These are phyloP conservation scores for Penicillium oxalicum DNA, from an alignment of 2,329 filamentous ascomycete genomes.

Conservation along the genomic window DNA sequence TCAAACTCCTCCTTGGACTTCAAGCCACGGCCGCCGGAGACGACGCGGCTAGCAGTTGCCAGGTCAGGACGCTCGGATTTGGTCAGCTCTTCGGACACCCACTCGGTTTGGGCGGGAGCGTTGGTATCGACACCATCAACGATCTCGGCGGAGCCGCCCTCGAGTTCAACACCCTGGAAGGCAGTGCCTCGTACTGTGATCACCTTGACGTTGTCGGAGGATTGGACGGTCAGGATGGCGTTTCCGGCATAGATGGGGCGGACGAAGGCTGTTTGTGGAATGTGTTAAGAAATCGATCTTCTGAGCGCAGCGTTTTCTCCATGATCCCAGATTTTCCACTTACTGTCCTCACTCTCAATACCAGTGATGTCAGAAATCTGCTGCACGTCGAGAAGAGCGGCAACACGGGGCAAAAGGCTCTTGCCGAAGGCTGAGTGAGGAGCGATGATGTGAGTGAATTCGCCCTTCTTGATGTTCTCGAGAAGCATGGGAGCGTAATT, in stretches of 20 bases:
- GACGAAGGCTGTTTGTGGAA: conserved; percentile 62
- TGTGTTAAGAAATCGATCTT: conserved; percentile 13
- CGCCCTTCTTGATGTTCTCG: conserved; percentile 94
- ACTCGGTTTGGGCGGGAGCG: conserved; percentile 65
- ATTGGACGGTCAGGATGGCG: conserved; percentile 92
- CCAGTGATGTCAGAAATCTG: conserved; percentile 87
- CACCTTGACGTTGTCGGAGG: conserved; percentile 75
- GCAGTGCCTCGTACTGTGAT: conserved; percentile 91
- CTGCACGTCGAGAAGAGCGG: conserved; percentile 84
- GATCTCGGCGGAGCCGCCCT: conserved; percentile 67
- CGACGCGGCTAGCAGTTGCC: conserved; percentile 78
- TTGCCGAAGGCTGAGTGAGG: conserved; percentile 96
- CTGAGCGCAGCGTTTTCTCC: conserved; percentile 15
- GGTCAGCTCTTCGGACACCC: conserved; percentile 88
- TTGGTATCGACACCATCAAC: conserved; percentile 84
- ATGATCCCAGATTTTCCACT: conserved; percentile 21
- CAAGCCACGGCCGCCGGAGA: conserved; percentile 86
- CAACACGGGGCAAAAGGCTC: conserved; percentile 83
- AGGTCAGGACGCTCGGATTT: conserved; percentile 93
- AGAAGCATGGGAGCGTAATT: conserved; percentile 89
- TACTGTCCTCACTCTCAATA: conserved; percentile 80
- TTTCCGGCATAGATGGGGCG: conserved; percentile 97
- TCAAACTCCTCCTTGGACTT: conserved; percentile 99
- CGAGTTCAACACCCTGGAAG: conserved; percentile 68
- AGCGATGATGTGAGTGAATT: conserved; percentile 85